Evolutionary conservation across 176 grass and related monocot species (phyloP).

Genomic region (Microstegium vimineum): DNA sequence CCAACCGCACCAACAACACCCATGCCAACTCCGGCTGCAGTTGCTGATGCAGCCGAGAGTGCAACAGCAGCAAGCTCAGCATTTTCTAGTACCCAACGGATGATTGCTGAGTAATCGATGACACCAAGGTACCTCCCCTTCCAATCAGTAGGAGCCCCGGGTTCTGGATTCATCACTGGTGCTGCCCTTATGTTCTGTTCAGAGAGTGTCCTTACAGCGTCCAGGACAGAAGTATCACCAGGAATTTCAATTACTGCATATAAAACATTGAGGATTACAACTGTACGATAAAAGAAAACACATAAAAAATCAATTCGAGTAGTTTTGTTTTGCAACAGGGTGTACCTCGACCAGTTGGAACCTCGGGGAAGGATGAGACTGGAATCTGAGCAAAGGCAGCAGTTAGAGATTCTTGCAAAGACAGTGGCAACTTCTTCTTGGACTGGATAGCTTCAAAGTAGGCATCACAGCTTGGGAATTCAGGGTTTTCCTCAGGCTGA

Average conservation of each 20-base stretch:
- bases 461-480: conserved; percentile 65
- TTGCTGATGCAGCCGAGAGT: conserved; percentile 52
- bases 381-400: conserved; percentile 72
- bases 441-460: conserved; percentile 90
- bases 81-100: conserved; percentile 85
- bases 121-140: conserved; percentile 69
- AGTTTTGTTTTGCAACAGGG: not conserved
- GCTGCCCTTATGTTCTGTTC: conserved; percentile 80
- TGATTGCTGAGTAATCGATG: conserved; percentile 74
- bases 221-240: conserved; percentile 65
- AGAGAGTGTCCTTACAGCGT: conserved; percentile 70
- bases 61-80: conserved; percentile 53
- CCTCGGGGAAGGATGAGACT: conserved; percentile 79
- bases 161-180: conserved; percentile 58
- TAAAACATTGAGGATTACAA: conserved; percentile 1
- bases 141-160: conserved; percentile 49
- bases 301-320: not conserved
- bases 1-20: conserved; percentile 53
- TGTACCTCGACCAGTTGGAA: conserved; percentile 79
- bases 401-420: conserved; percentile 74
- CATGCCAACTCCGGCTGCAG: conserved; percentile 44
- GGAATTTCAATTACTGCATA: conserved; percentile 77
- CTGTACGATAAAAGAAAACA: not conserved
- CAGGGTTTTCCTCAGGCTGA: conserved; percentile 11
- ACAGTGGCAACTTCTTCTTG: conserved; percentile 79